These are phyloP conservation scores for Nosema muscidifuracis DNA, from an alignment of 371 early-diverging fungal genomes.

Conservation along the genomic window DNA sequence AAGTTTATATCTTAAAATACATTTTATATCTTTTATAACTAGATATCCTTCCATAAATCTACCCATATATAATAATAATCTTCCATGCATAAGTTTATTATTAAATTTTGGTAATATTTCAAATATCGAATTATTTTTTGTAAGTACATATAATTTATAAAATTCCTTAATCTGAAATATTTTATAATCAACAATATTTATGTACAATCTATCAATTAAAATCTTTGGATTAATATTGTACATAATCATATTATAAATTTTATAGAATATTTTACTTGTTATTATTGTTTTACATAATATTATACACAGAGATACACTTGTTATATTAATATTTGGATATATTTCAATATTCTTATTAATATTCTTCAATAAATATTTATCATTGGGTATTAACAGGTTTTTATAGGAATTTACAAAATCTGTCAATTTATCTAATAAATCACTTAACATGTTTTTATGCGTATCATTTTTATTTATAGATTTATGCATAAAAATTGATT, in stretches of 20 bases:
- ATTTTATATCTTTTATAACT: not conserved
- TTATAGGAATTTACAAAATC: too few species aligned
- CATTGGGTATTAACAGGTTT: too few species aligned
- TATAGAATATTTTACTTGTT: not conserved
- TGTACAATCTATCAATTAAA: not conserved
- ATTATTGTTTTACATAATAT: not conserved
- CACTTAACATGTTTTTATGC: too few species aligned
- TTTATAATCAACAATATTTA: not conserved
- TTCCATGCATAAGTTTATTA: not conserved
- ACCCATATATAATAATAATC: not conserved
- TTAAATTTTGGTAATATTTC: not conserved
- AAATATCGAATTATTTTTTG: not conserved
- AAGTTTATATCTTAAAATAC: slow-evolving; percentile 2
- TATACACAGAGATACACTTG: not conserved
- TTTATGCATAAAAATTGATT: too few species aligned
- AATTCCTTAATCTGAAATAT: not conserved
- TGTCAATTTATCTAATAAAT: too few species aligned
- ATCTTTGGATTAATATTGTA: not conserved
- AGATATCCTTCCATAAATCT: not conserved
- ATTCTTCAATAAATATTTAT: too few species aligned
- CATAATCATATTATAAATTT: not conserved
- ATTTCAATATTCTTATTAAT: too few species aligned
- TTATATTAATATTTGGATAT: not conserved
- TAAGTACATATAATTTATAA: not conserved
- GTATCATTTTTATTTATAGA: too few species aligned